Conservation (phyloP, 257 asterid genomes). For the Plectranthus barbatus region DNA sequence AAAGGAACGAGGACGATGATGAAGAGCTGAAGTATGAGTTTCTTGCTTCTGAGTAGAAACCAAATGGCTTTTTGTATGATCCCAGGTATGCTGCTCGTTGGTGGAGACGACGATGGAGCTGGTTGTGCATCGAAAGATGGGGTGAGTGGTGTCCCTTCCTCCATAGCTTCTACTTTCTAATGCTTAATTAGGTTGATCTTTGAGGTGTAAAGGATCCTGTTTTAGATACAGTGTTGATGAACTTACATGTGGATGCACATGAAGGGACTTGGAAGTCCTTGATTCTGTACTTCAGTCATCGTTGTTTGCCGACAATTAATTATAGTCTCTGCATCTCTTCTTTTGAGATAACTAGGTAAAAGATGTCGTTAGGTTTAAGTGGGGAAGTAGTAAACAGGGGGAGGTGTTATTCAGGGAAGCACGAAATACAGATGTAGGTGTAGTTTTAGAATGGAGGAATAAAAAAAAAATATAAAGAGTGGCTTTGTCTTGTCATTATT, state of each 20-base stretch:
- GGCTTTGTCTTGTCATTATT: neutral
- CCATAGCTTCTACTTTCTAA: neutral
- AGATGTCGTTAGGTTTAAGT: neutral
- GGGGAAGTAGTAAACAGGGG: conserved; percentile 9
- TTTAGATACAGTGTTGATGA: neutral
- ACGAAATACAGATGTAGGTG: neutral
- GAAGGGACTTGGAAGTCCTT: no score
- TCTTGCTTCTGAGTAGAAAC: conserved; percentile 5
- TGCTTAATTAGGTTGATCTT: neutral
- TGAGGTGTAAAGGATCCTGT: neutral
- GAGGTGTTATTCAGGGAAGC: conserved; percentile 1
- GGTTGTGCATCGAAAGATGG: neutral
- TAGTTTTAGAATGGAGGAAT: neutral
- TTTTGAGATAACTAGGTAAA: neutral
- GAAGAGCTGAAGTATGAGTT: conserved; percentile 8
- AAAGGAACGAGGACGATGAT: neutral
- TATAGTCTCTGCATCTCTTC: neutral
- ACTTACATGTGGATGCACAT: neutral
- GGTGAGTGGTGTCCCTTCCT: neutral
- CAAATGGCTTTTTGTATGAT: neutral
- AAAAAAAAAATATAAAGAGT: neutral
- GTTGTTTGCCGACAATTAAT: neutral
- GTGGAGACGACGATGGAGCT: neutral
- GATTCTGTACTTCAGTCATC: neutral
- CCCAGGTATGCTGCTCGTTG: neutral